These are phyloP conservation scores for Penicillium digitatum DNA, from an alignment of 2,329 filamentous ascomycete species.

Conservation along the genomic window DNA sequence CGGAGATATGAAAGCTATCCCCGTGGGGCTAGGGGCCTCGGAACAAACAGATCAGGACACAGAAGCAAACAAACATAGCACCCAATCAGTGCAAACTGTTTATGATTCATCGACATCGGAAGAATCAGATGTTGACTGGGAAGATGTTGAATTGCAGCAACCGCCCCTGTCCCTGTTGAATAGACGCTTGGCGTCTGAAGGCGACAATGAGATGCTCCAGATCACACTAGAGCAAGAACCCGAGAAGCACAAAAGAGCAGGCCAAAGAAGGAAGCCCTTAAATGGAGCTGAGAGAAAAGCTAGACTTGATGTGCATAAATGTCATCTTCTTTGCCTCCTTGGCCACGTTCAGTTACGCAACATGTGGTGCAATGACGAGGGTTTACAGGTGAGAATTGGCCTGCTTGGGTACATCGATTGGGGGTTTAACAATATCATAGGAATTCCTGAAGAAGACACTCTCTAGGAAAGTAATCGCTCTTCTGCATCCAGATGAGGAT, in stretches of 20 bases:
- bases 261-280: conserved; percentile 49
- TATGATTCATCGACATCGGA: conserved; percentile 48
- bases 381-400: conserved; percentile 54
- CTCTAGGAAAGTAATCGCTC: conserved; percentile 60
- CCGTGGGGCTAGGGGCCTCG: neutral
- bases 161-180: conserved; percentile 17
- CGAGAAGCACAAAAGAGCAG: conserved; percentile 22
- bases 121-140: conserved; percentile 62
- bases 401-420: neutral
- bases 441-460: conserved; percentile 60
- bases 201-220: conserved; percentile 29
- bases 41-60: conserved; percentile 13
- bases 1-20: conserved; percentile 22
- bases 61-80: conserved; percentile 8
- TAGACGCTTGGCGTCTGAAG: conserved; percentile 1
- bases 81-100: conserved; percentile 28
- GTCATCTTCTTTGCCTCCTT: conserved; percentile 78
- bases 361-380: conserved; percentile 76
- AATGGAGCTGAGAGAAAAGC: conserved; percentile 56
- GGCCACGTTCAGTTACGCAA: conserved; percentile 75
- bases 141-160: conserved; percentile 53
- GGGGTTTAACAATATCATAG: conserved; percentile 21
- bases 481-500: conserved; percentile 64
- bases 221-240: conserved; percentile 38
- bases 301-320: conserved; percentile 76